Conservation (phyloP, 768 basidiomycete genomes). For the Chalciporus pseudorubinellus region DNA sequence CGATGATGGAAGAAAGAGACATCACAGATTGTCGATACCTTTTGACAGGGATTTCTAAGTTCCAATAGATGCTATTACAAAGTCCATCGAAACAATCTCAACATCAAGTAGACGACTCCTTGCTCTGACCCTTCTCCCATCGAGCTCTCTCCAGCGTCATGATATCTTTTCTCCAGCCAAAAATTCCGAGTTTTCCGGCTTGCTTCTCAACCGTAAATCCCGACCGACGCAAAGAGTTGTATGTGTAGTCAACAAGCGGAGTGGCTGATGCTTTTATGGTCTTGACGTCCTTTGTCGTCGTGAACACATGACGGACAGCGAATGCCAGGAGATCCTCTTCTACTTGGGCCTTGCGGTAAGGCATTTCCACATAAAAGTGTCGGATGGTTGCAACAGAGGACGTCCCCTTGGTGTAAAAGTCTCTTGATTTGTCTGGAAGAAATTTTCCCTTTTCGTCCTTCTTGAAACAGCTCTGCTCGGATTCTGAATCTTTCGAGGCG, state of each 20-base stretch:
- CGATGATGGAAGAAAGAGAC: slow-evolving; percentile 30
- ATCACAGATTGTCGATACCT: slow-evolving; percentile 15
- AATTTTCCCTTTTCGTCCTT: slow-evolving; percentile 18
- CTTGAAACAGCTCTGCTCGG: slow-evolving; percentile 28
- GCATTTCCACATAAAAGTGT: slow-evolving; percentile 72
- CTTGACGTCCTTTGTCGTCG: slow-evolving; percentile 39
- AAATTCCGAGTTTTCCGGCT: slow-evolving; percentile 48
- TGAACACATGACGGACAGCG: slow-evolving; percentile 59
- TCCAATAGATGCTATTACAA: background rate
- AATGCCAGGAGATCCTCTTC: slow-evolving; percentile 67
- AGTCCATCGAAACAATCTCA: background rate
- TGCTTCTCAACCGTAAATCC: slow-evolving; percentile 50
- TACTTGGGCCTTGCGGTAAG: slow-evolving; percentile 52
- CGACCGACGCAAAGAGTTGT: slow-evolving; percentile 41
- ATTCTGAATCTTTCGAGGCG: slow-evolving; percentile 45
- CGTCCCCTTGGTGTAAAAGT: slow-evolving; percentile 31
- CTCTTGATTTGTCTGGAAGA: slow-evolving; percentile 10
- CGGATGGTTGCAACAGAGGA: slow-evolving; percentile 62
- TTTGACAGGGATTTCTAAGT: background rate
- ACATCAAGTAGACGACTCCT: slow-evolving; percentile 12
- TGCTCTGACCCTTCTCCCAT: slow-evolving; percentile 40
- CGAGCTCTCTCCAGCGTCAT: slow-evolving; percentile 42
- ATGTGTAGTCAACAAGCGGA: slow-evolving; percentile 50
- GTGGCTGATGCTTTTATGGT: slow-evolving; percentile 47
- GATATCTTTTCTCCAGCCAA: slow-evolving; percentile 52